phyloP scores from a whole-genome alignment of 495 filamentous ascomycete species.

The Evansstolkia leycettana region DNA sequence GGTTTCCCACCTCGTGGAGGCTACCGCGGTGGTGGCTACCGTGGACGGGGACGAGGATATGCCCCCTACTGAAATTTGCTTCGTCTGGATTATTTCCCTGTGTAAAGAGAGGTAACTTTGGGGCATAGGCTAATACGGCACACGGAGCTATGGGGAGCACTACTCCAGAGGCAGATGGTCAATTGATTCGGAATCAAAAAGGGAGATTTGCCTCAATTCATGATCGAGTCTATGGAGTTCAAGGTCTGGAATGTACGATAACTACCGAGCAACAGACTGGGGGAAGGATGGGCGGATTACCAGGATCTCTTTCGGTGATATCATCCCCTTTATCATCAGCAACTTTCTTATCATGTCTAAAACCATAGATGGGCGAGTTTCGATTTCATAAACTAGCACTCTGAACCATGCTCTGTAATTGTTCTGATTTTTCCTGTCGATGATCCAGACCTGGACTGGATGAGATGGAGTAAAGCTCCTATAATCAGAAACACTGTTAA shows the following conservation, averaged over 20 bases:
- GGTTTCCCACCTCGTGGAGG: constrained; percentile 57
- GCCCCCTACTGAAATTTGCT: constrained; percentile 53
- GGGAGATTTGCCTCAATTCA: constrained; percentile 6
- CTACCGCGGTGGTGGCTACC: constrained; percentile 73
- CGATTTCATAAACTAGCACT: too few relatives aligned
- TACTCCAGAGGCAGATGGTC: not conserved
- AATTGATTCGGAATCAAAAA: constrained; percentile 3
- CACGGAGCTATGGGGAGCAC: not conserved
- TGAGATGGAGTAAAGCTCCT: too few relatives aligned
- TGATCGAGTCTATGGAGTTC: constrained; percentile 22
- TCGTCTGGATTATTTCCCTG: not conserved
- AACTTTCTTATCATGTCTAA: not conserved
- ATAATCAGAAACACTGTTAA: too few relatives aligned
- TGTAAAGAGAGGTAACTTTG: not conserved
- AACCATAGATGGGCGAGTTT: too few relatives aligned
- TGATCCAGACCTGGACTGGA: too few relatives aligned
- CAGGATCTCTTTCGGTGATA: constrained; percentile 11
- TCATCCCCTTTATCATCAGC: constrained; percentile 7
- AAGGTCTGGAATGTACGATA: constrained; percentile 23
- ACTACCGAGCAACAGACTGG: constrained; percentile 12
- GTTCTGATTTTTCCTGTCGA: too few relatives aligned
- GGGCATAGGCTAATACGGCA: not conserved
- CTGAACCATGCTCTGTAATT: too few relatives aligned
- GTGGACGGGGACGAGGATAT: constrained; percentile 64
- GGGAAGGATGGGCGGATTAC: constrained; percentile 7